phyloP scores from a whole-genome alignment of 371 early-diverging fungal genomes.

The Haplosporangium sp. region DNA sequence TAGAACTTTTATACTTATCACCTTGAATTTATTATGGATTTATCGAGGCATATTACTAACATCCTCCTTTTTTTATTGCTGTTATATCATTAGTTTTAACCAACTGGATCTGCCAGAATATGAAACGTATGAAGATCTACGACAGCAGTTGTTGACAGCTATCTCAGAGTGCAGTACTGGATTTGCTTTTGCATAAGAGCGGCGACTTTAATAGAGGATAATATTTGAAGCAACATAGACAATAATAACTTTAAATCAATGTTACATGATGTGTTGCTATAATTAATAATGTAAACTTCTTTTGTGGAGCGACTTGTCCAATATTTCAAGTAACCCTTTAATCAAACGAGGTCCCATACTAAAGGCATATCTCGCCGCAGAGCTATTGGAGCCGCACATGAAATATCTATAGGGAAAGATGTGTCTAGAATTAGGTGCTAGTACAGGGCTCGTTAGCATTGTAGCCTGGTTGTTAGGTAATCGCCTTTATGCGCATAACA shows the following conservation, averaged over 20 bases:
- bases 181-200: constrained; percentile 85
- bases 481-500: too few species aligned
- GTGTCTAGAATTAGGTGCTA: constrained; percentile 58
- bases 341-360: too few species aligned
- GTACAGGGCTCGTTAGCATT: constrained; percentile 59
- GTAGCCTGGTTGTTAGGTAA: constrained; percentile 49
- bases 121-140: constrained; percentile 91
- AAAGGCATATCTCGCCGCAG: constrained; percentile 53
- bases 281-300: too few species aligned
- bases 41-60: background rate
- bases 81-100: constrained; percentile 84
- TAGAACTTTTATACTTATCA: background rate
- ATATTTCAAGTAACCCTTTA: too few species aligned
- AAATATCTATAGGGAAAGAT: constrained; percentile 40
- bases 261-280: too few species aligned
- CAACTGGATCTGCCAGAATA: constrained; percentile 98
- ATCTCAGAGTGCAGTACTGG: constrained; percentile 97
- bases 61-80: constrained; percentile 7
- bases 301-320: too few species aligned
- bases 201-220: background rate
- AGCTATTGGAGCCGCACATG: constrained; percentile 36
- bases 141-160: constrained; percentile 89
- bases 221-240: background rate
- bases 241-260: too few species aligned
- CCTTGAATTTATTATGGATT: too few species aligned